A percentile compares a stretch with the other conserved stretches of the same genome.
These are phyloP conservation scores for Hagleromyces aurorensis DNA, from an alignment of 805 yeast genomes.

Conservation along the genomic window DNA sequence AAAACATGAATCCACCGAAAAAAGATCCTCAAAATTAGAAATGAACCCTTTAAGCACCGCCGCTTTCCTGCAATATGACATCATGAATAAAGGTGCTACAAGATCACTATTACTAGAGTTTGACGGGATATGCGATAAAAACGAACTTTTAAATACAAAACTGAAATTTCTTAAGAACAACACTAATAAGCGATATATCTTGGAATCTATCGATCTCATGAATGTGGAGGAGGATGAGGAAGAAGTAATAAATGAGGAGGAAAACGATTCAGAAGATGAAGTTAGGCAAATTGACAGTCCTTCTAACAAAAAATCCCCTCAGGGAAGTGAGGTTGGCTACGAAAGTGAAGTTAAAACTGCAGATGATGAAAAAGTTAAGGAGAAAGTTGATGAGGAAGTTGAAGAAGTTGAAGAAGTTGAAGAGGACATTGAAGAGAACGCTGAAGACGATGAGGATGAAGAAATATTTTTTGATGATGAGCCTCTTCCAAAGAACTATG, in stretches of 20 bases:
- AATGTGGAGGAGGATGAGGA: constrained; percentile 9
- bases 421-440: too few relatives aligned
- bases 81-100: constrained; percentile 23
- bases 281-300: too few relatives aligned
- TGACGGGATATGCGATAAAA: constrained; percentile 6
- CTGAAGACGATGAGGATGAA: too few relatives aligned
- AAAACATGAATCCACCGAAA: too few relatives aligned
- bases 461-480: too few relatives aligned
- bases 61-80: constrained; percentile 13
- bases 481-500: constrained; percentile 20
- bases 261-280: not conserved
- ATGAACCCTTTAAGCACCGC: constrained; percentile 3
- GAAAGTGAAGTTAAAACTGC: too few relatives aligned
- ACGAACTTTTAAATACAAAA: constrained; percentile 10
- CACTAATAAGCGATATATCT: constrained; percentile 20
- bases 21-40: too few relatives aligned
- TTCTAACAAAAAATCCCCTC: constrained; percentile 13
- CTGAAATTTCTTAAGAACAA: constrained; percentile 9
- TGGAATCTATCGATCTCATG: constrained; percentile 22
- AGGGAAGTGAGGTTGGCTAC: too few relatives aligned
- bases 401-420: too few relatives aligned
- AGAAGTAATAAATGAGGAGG: not conserved
- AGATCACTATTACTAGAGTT: constrained; percentile 23
- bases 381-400: too few relatives aligned
- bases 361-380: too few relatives aligned